These are phyloP conservation scores for Cyanophora paradoxa DNA, from an alignment of 78 protist species.

Conservation along the genomic window DNA sequence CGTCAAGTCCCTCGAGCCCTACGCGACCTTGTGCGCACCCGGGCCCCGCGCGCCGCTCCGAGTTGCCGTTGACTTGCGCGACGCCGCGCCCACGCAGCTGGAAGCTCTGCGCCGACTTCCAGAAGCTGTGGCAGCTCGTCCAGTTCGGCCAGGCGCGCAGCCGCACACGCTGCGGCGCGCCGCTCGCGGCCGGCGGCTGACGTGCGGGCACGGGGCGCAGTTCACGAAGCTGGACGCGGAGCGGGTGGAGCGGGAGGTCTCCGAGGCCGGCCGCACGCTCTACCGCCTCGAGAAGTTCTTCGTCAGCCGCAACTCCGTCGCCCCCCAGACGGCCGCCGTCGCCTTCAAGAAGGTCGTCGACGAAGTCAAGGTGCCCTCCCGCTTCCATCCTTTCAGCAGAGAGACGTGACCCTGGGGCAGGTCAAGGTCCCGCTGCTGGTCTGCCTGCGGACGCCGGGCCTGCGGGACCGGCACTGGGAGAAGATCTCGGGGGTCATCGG, in stretches of 20 bases:
- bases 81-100: too few relatives aligned
- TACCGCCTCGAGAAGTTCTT: neutral
- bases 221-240: slow-evolving; percentile 12
- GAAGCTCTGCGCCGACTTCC: slow-evolving; percentile 11
- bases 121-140: neutral
- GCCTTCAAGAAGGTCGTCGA: slow-evolving; percentile 15
- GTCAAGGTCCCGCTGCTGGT: slow-evolving; percentile 51
- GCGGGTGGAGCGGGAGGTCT: slow-evolving; percentile 12
- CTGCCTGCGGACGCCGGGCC: slow-evolving; percentile 59
- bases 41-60: too few relatives aligned
- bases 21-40: neutral
- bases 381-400: neutral
- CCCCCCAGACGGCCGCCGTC: slow-evolving; percentile 3
- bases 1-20: slow-evolving; percentile 7
- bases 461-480: slow-evolving; percentile 79
- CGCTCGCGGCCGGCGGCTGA: too few relatives aligned
- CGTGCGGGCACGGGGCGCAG: neutral
- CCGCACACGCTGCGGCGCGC: too few relatives aligned
- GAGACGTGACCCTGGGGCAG: neutral
- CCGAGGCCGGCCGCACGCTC: neutral
- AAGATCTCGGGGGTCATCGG: neutral
- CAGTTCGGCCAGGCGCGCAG: too few relatives aligned
- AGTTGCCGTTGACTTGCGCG: too few relatives aligned
- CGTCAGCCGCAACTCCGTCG: neutral
- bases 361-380: neutral